Evolutionary conservation across 495 filamentous ascomycete species (phyloP), one percentile per base, ranked within the genome.

Genomic region (Penicillium desertorum): DNA sequence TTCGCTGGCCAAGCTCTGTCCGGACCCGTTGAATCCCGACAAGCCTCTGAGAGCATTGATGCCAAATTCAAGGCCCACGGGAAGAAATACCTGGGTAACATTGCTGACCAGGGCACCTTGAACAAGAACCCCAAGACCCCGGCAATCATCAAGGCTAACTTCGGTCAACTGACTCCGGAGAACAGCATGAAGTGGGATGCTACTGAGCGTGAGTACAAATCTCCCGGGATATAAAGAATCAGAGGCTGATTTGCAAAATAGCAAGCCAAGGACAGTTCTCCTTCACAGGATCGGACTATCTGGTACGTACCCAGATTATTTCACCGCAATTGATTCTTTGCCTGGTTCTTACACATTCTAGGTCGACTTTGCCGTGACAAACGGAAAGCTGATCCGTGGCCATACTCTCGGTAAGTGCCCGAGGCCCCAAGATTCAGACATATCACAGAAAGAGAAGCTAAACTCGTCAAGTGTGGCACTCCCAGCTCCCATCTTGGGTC

Each of bases 161-260:
- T 82, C 43, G 77, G 80, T 51, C 72, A 76, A 47, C 56, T 82
- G 54, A 81, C 78, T 10, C 77, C 79, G 0, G 80, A 82, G 71
- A 83, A 83, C 70, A 81, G 77, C 56, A 80, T 83, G 79, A 83
- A 83, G 64, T 82, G 77, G 79, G 79, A 81, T 52, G 57, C 69
- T 23, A 67, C 67, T 55, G 71, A 73, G 46, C 68, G 72, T 71
- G 42, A 57, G 71, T 65, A 23, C 6, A 23, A 29, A 10, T 14
- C 9, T 29, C 39, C 47, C 0, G 11, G 1, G 3, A 7, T 8
- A 10, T 41, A 39, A 6, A 51, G 0, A 17, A 46, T 17, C n/a
- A 20, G 29, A 41, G 17, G 30, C 57, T 72, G 53, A 57, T 51
- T 63, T 34, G 27, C 0, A 42, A 57, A 51, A 48, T 41, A 73